These are phyloP conservation scores for Fusarium penzigii DNA, from an alignment of 2,329 filamentous ascomycete genomes.

Conservation along the genomic window DNA sequence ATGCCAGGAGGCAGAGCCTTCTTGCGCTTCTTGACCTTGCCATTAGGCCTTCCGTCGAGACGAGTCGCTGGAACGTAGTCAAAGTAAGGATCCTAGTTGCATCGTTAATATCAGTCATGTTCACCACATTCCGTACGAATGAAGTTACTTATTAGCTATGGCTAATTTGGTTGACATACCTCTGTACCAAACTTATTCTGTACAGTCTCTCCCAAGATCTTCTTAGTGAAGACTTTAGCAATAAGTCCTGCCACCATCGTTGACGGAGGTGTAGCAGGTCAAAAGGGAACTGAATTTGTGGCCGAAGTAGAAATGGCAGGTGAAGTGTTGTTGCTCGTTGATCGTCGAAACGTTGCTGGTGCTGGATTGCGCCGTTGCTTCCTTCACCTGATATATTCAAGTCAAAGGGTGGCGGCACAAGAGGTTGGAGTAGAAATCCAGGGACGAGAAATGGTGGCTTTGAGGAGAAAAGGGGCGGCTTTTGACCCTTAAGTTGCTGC, in stretches of 20 bases:
- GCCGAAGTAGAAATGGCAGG: not conserved
- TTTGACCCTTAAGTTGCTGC: not conserved
- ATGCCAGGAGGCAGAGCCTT: constrained; percentile 84
- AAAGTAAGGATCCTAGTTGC: constrained; percentile 80
- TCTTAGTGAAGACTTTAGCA: constrained; percentile 57
- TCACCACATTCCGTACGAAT: not conserved
- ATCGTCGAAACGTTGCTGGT: not conserved
- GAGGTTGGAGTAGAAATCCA: not conserved
- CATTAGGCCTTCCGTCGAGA: constrained; percentile 62
- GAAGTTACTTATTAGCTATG: not conserved
- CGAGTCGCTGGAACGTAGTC: constrained; percentile 77
- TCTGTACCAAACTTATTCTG: constrained; percentile 60
- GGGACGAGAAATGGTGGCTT: not conserved
- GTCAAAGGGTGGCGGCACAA: not conserved
- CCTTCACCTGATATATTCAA: not conserved
- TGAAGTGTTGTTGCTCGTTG: not conserved
- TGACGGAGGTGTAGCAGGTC: too few relatives aligned
- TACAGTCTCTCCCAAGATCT: constrained; percentile 56
- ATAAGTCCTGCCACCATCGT: constrained; percentile 52
- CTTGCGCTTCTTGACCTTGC: constrained; percentile 79
- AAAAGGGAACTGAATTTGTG: not conserved
- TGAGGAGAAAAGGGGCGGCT: not conserved
- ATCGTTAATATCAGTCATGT: constrained; percentile 6
- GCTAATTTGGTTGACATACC: constrained; percentile 35
- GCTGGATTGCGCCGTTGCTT: not conserved